Evolutionary conservation across 2,329 filamentous ascomycete genomes (phyloP).

Genomic region (Colletotrichum filicis): DNA sequence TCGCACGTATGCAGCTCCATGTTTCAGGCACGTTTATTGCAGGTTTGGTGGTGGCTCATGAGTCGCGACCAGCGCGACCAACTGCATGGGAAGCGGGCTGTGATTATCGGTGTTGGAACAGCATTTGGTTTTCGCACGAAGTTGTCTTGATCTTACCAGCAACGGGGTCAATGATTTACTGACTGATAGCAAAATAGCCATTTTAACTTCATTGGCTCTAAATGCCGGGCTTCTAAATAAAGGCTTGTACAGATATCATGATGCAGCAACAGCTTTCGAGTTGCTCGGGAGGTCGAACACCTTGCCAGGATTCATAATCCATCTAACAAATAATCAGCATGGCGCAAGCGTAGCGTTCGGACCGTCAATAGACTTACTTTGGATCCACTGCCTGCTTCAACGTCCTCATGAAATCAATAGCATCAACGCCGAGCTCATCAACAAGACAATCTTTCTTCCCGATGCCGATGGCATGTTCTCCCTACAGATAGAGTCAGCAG

Average conservation of each 20-base stretch:
- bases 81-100: background rate
- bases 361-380: constrained; percentile 38
- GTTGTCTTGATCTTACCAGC: background rate
- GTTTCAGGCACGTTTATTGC: constrained; percentile 6
- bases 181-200: background rate
- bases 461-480: constrained; percentile 77
- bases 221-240: background rate
- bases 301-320: constrained; percentile 77
- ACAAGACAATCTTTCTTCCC: constrained; percentile 72
- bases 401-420: constrained; percentile 74
- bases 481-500: constrained; percentile 41
- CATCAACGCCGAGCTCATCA: constrained; percentile 71
- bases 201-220: background rate
- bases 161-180: background rate
- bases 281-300: constrained; percentile 63
- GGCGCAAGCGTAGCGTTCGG: background rate
- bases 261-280: constrained; percentile 4
- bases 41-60: background rate
- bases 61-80: background rate
- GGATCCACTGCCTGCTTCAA: constrained; percentile 74
- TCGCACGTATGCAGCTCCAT: background rate
- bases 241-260: background rate
- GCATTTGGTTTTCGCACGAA: background rate
- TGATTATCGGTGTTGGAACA: background rate
- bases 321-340: constrained; percentile 46